These are phyloP conservation scores for Ambrosia trifida DNA, from an alignment of 129 eudicot species.

Conservation along the genomic window DNA sequence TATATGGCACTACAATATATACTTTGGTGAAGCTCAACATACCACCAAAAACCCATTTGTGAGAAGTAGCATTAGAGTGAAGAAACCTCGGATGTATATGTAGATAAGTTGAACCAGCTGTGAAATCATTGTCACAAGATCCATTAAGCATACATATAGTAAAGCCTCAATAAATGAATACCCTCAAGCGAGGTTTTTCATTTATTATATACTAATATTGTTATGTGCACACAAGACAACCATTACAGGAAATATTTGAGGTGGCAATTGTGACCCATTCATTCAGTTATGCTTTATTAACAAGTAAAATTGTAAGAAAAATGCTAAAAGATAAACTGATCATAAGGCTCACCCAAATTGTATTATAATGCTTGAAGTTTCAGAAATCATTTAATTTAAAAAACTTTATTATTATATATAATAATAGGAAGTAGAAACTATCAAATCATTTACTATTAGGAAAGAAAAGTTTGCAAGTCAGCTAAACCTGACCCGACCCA, in stretches of 20 bases:
- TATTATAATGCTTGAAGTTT: background rate
- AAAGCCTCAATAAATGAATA: background rate
- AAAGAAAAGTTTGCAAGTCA: background rate
- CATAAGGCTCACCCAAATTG: background rate
- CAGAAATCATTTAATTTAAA: background rate
- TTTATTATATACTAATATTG: background rate
- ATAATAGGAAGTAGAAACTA: background rate
- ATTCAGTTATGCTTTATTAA: background rate
- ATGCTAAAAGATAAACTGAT: background rate
- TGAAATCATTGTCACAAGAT: slow-evolving; percentile 24
- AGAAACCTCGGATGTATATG: slow-evolving; percentile 89
- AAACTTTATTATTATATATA: background rate
- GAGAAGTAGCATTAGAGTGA: slow-evolving; percentile 97
- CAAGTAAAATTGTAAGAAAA: background rate
- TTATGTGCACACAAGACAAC: slow-evolving; percentile 9
- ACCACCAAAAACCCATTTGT: slow-evolving; percentile 99
- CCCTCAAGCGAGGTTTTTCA: background rate
- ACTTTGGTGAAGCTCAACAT: slow-evolving; percentile 27
- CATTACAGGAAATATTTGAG: slow-evolving; percentile 4
- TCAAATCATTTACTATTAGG: background rate
- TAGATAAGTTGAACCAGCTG: slow-evolving; percentile 64
- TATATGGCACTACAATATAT: background rate
- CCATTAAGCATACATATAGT: slow-evolving; percentile 11
- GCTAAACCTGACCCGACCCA: background rate
- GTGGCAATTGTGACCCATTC: slow-evolving; percentile 4